A percentile compares a stretch with the other conserved stretches of the same genome.
These are phyloP conservation scores for Gynandropsis gynandra DNA, from an alignment of 345 rosid genomes.

Conservation along the genomic window DNA sequence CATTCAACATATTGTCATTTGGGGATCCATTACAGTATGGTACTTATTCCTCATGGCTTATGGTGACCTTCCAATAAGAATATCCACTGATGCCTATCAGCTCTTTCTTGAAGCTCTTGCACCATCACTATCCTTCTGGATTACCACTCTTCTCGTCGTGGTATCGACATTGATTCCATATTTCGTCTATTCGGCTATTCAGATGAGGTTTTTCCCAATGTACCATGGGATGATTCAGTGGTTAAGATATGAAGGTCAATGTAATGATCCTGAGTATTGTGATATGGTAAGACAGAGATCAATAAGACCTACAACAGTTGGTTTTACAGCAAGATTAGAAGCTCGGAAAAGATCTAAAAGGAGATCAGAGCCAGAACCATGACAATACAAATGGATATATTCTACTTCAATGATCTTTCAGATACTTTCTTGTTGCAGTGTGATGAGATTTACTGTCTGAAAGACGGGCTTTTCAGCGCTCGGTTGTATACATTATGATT, in stretches of 20 bases:
- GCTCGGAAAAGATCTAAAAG: conserved; percentile 29
- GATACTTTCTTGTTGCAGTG: conserved; percentile 20
- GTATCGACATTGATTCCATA: conserved; percentile 53
- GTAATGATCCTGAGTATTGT: conserved; percentile 60
- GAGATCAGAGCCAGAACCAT: conserved; percentile 23
- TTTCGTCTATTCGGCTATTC: conserved; percentile 53
- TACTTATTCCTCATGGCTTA: conserved; percentile 58
- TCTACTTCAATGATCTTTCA: conserved; percentile 13
- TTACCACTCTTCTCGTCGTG: conserved; percentile 45
- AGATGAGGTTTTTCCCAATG: conserved; percentile 86
- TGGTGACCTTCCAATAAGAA: conserved; percentile 41
- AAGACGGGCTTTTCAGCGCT: neutral
- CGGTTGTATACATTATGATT: conserved; percentile 16
- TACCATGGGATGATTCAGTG: conserved; percentile 86
- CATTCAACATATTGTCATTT: conserved; percentile 53
- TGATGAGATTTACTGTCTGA: no score
- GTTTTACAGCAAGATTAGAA: conserved; percentile 50
- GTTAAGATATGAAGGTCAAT: conserved; percentile 62
- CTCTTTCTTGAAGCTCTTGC: conserved; percentile 74
- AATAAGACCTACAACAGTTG: conserved; percentile 60
- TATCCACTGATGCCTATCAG: conserved; percentile 47
- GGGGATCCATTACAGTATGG: conserved; percentile 70
- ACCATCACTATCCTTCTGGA: conserved; percentile 72
- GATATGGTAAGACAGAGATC: conserved; percentile 78
- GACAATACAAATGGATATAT: conserved; percentile 10